phyloP scores from a whole-genome alignment of 148 eudicot genomes.

The Arbutus unedo region DNA sequence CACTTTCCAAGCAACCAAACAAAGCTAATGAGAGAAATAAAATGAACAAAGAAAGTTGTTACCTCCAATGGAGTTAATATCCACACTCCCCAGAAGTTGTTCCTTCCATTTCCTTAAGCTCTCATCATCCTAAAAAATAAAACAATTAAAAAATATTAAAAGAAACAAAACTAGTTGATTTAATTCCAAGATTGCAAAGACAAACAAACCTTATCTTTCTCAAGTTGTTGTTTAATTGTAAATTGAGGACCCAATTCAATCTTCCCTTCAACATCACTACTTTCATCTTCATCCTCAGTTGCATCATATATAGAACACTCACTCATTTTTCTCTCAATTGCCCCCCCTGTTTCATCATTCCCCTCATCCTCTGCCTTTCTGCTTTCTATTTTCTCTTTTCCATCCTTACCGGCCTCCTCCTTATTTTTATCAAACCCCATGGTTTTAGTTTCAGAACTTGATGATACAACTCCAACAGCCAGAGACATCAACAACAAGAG shows the following conservation, averaged over 20 bases:
- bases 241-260: slow-evolving; percentile 69
- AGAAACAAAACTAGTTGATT: no score
- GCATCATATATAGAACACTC: slow-evolving; percentile 42
- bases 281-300: slow-evolving; percentile 68
- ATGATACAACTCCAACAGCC: slow-evolving; percentile 25
- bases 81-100: slow-evolving; percentile 73
- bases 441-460: slow-evolving; percentile 17
- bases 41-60: neutral
- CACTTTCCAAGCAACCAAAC: neutral
- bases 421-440: slow-evolving; percentile 57
- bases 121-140: slow-evolving; percentile 62
- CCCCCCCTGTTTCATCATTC: slow-evolving; percentile 27
- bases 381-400: neutral
- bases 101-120: slow-evolving; percentile 91
- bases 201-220: slow-evolving; percentile 80
- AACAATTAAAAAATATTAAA: neutral
- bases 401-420: slow-evolving; percentile 30
- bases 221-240: slow-evolving; percentile 65
- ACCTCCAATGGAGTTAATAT: slow-evolving; percentile 69
- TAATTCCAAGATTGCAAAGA: neutral
- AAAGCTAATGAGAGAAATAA: neutral
- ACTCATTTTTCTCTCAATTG: slow-evolving; percentile 39
- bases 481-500: slow-evolving; percentile 26
- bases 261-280: slow-evolving; percentile 36
- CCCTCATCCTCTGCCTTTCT: slow-evolving; percentile 18